phyloP scores from a whole-genome alignment of 2,329 filamentous ascomycete species.

The Xylariaceae sp. region DNA sequence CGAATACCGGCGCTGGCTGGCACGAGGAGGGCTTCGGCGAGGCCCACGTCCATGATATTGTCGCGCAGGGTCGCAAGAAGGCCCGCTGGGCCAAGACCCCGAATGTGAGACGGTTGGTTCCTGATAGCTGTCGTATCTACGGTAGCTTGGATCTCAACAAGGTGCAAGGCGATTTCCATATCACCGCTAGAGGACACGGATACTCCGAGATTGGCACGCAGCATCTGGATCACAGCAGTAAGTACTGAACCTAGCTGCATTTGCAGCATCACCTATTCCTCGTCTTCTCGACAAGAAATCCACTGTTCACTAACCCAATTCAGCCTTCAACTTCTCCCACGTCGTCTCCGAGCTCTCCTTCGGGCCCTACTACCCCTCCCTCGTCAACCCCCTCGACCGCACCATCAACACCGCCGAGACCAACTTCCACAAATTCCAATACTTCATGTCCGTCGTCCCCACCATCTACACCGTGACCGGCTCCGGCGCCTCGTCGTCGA shows the following conservation, averaged over 20 bases:
- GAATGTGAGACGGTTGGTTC: conserved; percentile 46
- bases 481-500: conserved; percentile 37
- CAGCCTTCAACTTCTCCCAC: conserved; percentile 96
- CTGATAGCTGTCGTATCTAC: conserved; percentile 82
- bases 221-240: conserved; percentile 79
- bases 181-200: conserved; percentile 92
- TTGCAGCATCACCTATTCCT: too few relatives aligned
- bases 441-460: conserved; percentile 92
- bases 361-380: conserved; percentile 90
- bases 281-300: too few relatives aligned
- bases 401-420: conserved; percentile 71
- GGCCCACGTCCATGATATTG: conserved; percentile 87
- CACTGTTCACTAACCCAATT: too few relatives aligned
- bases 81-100: conserved; percentile 75
- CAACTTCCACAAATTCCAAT: conserved; percentile 96
- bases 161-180: conserved; percentile 97
- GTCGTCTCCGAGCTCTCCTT: conserved; percentile 95
- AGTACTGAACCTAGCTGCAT: conserved; percentile 26
- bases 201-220: conserved; percentile 69
- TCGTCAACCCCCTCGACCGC: conserved; percentile 89
- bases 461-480: conserved; percentile 76
- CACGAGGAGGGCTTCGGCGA: conserved; percentile 68
- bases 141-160: conserved; percentile 91
- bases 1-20: conserved; percentile 56
- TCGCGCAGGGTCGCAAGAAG: conserved; percentile 62